Base-by-base conservation (phyloP, 352 stramenopile genomes). In the Plasmopara viticola region DNA sequence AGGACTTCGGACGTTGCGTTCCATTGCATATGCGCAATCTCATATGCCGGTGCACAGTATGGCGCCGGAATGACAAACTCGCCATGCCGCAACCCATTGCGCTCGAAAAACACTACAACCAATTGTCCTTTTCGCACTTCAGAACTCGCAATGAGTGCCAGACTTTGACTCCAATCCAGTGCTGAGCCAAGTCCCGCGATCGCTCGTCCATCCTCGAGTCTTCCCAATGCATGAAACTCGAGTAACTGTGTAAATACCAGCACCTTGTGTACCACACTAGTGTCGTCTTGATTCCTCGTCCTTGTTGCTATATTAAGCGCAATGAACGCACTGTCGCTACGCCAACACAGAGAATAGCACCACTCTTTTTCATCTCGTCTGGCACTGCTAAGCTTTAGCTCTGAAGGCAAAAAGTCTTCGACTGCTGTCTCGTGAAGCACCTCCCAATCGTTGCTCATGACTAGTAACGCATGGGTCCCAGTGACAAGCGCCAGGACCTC, bases 71-170 rank as follows among this genome's bases (percentile, higher is more conserved):
- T 60, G 15, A 64, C 52, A 51, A 94, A 90, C 40, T 92, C 84
- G 13, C 84, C 80, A 53, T 94, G 84, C 2, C 78, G 72, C 38
- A 92, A 59, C 1, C 84, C 84, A 51, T 94, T 94, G 17, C 76
- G 66, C 54, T 94, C 84, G 45, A 94, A 94, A 51, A 93, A 92
- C 14, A 90, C 78, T 12, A 92, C 61, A 30, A 78, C 72, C 25
- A 83, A 58, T 45, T 78, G 57, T 3, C 74, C 65, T 28, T 78
- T 81, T 38, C 80, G 66, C 31, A 57, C 65, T 57, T 94, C 78
- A 41, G 66, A 70, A 46, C 70, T 80, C 8, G 79, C 70, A 42
- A 94, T 74, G 4, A 92, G 63, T 39, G 81, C 81, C 37, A 92
- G 70, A 63, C 85, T 85, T 12, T 85, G 76, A 44, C 68, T 73